phyloP scores from a whole-genome alignment of 345 rosid genomes.

The Linum lewisii region DNA sequence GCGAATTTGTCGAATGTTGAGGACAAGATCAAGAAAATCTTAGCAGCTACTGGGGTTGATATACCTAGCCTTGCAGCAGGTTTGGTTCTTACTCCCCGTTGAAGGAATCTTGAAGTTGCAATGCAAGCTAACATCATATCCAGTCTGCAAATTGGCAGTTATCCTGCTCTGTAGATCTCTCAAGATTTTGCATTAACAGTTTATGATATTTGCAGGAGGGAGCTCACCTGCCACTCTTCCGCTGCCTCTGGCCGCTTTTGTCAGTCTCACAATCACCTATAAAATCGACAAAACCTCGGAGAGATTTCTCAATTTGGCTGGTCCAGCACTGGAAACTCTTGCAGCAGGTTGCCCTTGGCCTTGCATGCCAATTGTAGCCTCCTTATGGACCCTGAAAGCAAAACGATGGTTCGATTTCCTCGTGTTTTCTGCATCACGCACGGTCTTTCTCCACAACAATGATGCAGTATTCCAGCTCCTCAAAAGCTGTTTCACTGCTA shows the following conservation, averaged over 20 bases:
- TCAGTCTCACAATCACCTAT: slow-evolving; percentile 63
- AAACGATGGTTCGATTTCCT: slow-evolving; percentile 61
- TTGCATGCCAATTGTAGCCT: slow-evolving; percentile 37
- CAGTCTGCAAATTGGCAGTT: too few relatives aligned
- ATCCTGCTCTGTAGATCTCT: too few relatives aligned
- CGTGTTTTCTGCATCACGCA: slow-evolving; percentile 39
- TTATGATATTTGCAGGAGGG: slow-evolving; percentile 21
- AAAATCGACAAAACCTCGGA: slow-evolving; percentile 40
- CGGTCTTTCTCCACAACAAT: slow-evolving; percentile 39
- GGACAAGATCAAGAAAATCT: slow-evolving; percentile 45
- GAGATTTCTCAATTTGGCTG: slow-evolving; percentile 49
- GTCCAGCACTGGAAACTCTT: slow-evolving; percentile 54
- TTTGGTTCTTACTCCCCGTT: slow-evolving; percentile 2
- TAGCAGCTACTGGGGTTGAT: slow-evolving; percentile 44
- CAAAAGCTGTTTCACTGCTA: slow-evolving; percentile 50
- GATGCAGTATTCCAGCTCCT: slow-evolving; percentile 49
- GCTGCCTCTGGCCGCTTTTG: slow-evolving; percentile 60
- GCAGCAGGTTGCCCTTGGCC: slow-evolving; percentile 49
- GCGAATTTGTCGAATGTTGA: slow-evolving; percentile 33
- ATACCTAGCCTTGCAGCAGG: slow-evolving; percentile 33
- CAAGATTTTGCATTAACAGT: background rate
- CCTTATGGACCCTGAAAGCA: slow-evolving; percentile 62
- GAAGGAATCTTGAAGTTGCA: too few relatives aligned
- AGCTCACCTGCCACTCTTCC: slow-evolving; percentile 35
- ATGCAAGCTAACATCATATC: too few relatives aligned